These are phyloP conservation scores for Cryptococcus wingfieldii DNA, from an alignment of 1,284 basidiomycete genomes.

Conservation along the genomic window DNA sequence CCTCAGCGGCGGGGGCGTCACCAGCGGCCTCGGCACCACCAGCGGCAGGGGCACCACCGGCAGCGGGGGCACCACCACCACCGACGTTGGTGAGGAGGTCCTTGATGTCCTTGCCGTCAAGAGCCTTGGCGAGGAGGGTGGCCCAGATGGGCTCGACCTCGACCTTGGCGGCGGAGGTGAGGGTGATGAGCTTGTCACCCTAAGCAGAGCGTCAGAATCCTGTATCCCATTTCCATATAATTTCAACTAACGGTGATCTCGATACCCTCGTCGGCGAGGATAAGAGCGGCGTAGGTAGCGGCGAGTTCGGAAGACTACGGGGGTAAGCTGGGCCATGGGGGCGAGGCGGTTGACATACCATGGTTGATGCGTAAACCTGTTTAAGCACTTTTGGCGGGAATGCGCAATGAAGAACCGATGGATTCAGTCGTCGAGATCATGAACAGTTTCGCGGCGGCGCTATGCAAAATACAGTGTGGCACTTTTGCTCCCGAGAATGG, in stretches of 20 bases:
- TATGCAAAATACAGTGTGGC: not conserved
- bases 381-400: constrained; percentile 23
- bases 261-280: constrained; percentile 92
- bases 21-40: constrained; percentile 58
- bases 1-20: constrained; percentile 60
- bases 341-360: constrained; percentile 13
- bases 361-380: constrained; percentile 23
- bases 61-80: constrained; percentile 70
- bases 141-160: constrained; percentile 98
- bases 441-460: not conserved
- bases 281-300: constrained; percentile 59
- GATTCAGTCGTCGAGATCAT: not conserved
- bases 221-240: not conserved
- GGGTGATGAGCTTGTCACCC: constrained; percentile 84
- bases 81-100: constrained; percentile 67
- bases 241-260: constrained; percentile 77
- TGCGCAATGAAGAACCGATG: constrained; percentile 5
- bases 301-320: constrained; percentile 62
- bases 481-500: too few species aligned
- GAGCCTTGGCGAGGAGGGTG: constrained; percentile 88
- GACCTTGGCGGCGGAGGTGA: constrained; percentile 76
- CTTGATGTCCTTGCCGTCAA: constrained; percentile 97
- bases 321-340: not conserved
- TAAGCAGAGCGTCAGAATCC: constrained; percentile 40
- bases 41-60: constrained; percentile 54